These are phyloP conservation scores for Fusarium papillatum DNA, from an alignment of 2,329 filamentous ascomycete genomes.

Conservation along the genomic window DNA sequence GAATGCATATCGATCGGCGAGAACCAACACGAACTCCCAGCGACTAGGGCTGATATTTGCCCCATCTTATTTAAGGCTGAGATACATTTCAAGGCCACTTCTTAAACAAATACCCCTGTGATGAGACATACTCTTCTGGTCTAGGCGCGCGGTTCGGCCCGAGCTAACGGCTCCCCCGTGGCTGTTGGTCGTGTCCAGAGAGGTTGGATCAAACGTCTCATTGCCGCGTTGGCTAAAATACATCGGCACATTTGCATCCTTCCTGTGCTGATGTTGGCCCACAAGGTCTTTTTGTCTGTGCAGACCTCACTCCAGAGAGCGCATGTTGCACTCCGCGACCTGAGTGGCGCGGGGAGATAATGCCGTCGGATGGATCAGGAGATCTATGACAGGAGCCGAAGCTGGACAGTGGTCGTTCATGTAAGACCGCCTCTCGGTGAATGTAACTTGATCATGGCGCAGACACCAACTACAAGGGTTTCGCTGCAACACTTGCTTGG, in stretches of 20 bases:
- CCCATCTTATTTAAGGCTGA: slow-evolving; percentile 20
- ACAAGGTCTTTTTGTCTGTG: background rate
- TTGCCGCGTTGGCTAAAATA: background rate
- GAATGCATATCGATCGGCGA: background rate
- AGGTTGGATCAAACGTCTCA: background rate
- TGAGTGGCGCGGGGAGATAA: slow-evolving; percentile 11
- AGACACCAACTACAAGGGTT: background rate
- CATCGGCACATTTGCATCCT: slow-evolving; percentile 21
- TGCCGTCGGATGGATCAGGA: slow-evolving; percentile 4
- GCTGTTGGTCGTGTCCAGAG: background rate
- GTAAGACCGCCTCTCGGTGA: background rate
- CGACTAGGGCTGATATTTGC: background rate
- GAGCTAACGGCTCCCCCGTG: background rate
- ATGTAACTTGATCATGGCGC: slow-evolving; percentile 7
- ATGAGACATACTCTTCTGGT: slow-evolving; percentile 6
- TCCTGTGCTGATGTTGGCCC: slow-evolving; percentile 28
- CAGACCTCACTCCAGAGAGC: background rate
- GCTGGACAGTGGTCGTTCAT: background rate
- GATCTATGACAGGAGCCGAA: background rate
- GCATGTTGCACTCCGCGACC: background rate
- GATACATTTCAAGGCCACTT: background rate
- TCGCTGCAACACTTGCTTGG: background rate
- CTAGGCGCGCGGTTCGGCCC: slow-evolving; percentile 11
- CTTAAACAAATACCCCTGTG: background rate
- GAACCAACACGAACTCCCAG: background rate